Evolutionary conservation across 2,329 filamentous ascomycete genomes (phyloP), one percentile per base, ranked within the genome.

Genomic region (Botrytis byssoidea): DNA sequence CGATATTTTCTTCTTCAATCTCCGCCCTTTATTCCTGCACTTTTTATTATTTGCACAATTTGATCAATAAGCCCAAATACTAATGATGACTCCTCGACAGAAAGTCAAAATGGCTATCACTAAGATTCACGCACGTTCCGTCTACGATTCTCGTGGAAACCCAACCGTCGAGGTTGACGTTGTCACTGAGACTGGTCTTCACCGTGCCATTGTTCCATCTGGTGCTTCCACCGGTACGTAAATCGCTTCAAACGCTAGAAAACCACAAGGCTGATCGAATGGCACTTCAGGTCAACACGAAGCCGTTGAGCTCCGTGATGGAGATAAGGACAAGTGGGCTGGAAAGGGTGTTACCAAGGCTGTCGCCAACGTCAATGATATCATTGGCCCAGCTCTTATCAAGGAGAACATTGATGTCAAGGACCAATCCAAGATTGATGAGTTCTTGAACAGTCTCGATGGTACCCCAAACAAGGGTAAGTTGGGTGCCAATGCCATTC

Each of bases 131-230:
- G 93, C 93, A 83, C 93, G 96, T 83, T 95, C 92, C 83, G 94
- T 99, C 88, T 99, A 95, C 90, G 96, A 99, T 90, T 98, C 96
- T 85, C 95, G 96, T 83, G 90, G 90, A 84, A 99, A 99, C 91
- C 96, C 96, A 82, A 99, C 96, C 83, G 95, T 98, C 83, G 95
- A 98, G 89, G 95, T 98, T 82, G 95, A 98, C 84, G 90, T 98
- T 81, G 92, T 97, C 86, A 98, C 95, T 81, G 94, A 97, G 88
- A 97, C 93, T 81, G 95, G 95, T 83, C 91, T 98, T 77, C 95
- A 98, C 91, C 94, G 95, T 83, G 95, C 95, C 84, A 98, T 98
- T 83, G 95, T 98, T 77, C 95, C 95, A 81, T 98, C 95, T 79
- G 95, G 95, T 84, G 95, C 95, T 82, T 98, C 95, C 81, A 98